A percentile compares a stretch with the other conserved stretches of the same genome.
Conservation (phyloP, 2,329 filamentous ascomycete genomes). For the Cephalotrichum gorgonifer region DNA sequence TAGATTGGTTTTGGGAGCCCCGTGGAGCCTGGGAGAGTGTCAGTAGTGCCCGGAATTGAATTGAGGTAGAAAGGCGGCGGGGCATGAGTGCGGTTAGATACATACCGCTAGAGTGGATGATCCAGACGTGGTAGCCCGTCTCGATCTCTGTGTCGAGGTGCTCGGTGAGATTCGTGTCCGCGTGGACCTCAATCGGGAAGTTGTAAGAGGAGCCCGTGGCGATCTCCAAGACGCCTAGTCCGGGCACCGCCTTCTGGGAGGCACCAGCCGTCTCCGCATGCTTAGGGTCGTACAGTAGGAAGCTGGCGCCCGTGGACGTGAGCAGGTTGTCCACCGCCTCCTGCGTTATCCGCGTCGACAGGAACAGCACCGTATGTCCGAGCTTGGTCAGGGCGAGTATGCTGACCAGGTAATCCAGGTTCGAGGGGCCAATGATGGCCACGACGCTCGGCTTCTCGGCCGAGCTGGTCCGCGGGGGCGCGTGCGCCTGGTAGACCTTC, state of each 20-base stretch:
- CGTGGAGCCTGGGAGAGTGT: slow-evolving; percentile 38
- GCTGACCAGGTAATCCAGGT: slow-evolving; percentile 43
- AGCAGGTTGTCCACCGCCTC: slow-evolving; percentile 20
- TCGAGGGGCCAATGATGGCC: slow-evolving; percentile 39
- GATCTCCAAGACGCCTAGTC: slow-evolving; percentile 16
- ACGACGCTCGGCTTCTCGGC: slow-evolving; percentile 24
- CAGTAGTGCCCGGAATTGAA: slow-evolving; percentile 15
- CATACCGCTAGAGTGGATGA: slow-evolving; percentile 24
- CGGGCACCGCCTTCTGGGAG: slow-evolving; percentile 9
- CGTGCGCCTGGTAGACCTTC: slow-evolving; percentile 12
- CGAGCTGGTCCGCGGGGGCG: slow-evolving; percentile 13
- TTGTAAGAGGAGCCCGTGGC: slow-evolving; percentile 16
- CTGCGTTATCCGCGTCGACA: slow-evolving; percentile 23
- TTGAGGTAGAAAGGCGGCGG: too few relatives aligned
- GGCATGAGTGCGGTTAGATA: too few relatives aligned
- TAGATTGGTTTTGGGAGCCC: slow-evolving; percentile 55
- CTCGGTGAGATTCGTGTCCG: slow-evolving; percentile 17
- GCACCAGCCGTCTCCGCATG: slow-evolving; percentile 12
- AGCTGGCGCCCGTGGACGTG: slow-evolving; percentile 13
- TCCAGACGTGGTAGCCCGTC: slow-evolving; percentile 17
- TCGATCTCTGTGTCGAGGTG: slow-evolving; percentile 8
- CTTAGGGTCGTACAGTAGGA: slow-evolving; percentile 15
- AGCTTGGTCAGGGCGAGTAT: slow-evolving; percentile 42
- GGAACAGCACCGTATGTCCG: slow-evolving; percentile 35
- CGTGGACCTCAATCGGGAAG: slow-evolving; percentile 17